These are phyloP conservation scores for Cardamine occulta DNA, from an alignment of 345 rosid genomes.

Conservation along the genomic window DNA sequence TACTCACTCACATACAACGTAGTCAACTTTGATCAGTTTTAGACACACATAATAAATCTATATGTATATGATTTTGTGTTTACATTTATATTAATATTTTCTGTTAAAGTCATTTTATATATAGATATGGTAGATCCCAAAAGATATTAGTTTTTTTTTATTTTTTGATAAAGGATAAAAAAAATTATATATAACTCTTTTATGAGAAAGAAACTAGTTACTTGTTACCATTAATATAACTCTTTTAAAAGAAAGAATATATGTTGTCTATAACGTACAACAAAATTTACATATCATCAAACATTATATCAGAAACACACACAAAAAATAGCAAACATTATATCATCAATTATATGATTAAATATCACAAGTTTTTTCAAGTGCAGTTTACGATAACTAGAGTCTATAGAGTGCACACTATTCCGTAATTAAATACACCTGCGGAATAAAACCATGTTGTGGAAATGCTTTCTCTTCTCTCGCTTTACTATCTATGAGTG, in stretches of 20 bases:
- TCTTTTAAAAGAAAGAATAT: constrained; percentile 16
- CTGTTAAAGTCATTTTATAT: background rate
- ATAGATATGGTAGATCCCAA: constrained; percentile 1
- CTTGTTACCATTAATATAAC: constrained; percentile 26
- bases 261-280: constrained; percentile 28
- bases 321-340: background rate
- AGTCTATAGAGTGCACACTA: constrained; percentile 35
- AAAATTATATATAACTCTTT: background rate
- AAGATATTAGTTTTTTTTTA: background rate
- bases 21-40: background rate
- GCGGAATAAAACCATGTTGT: constrained; percentile 44
- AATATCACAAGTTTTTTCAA: constrained; percentile 11
- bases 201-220: constrained; percentile 1
- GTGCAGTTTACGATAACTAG: constrained; percentile 32
- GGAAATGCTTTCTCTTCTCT: constrained; percentile 34
- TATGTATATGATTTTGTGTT: background rate
- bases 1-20: background rate
- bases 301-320: background rate
- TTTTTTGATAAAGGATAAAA: no score
- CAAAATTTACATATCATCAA: constrained; percentile 10
- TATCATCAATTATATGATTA: constrained; percentile 19
- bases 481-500: constrained; percentile 3
- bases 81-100: background rate
- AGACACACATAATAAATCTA: background rate
- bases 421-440: constrained; percentile 31